phyloP scores from a whole-genome alignment of 768 basidiomycete species.

The Cystoderma amianthinum region DNA sequence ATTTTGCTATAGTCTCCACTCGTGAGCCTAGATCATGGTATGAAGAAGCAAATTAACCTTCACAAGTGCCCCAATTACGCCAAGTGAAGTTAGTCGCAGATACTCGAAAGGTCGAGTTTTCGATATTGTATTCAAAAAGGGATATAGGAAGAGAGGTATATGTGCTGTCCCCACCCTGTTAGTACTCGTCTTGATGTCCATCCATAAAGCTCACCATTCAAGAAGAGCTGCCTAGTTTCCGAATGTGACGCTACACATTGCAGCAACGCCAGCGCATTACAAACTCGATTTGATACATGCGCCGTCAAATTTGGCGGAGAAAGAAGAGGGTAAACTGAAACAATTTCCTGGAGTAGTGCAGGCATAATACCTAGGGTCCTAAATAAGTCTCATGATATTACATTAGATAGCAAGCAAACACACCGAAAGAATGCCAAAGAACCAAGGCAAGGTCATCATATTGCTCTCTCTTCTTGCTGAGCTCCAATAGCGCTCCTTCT shows the following conservation, averaged over 20 bases:
- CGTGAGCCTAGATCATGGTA: not conserved
- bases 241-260: slow-evolving; percentile 98
- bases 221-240: slow-evolving; percentile 91
- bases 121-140: slow-evolving; percentile 96
- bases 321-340: slow-evolving; percentile 94
- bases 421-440: slow-evolving; percentile 98
- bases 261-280: slow-evolving; percentile 94
- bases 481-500: slow-evolving; percentile 86
- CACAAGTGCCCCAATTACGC: slow-evolving; percentile 97
- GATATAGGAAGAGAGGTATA: slow-evolving; percentile 97
- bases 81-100: slow-evolving; percentile 96
- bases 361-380: slow-evolving; percentile 83
- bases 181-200: no score
- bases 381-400: no score
- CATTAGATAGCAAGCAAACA: slow-evolving; percentile 10
- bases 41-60: slow-evolving; percentile 60
- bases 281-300: slow-evolving; percentile 96
- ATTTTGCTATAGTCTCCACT: slow-evolving; percentile 95
- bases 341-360: slow-evolving; percentile 93
- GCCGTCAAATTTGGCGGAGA: slow-evolving; percentile 95
- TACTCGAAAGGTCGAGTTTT: slow-evolving; percentile 99
- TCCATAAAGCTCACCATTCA: slow-evolving; percentile 67
- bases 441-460: slow-evolving; percentile 97
- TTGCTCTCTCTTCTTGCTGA: slow-evolving; percentile 98
- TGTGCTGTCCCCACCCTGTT: slow-evolving; percentile 85